phyloP scores from a whole-genome alignment of 768 basidiomycete genomes.

The Serendipita sp. region DNA sequence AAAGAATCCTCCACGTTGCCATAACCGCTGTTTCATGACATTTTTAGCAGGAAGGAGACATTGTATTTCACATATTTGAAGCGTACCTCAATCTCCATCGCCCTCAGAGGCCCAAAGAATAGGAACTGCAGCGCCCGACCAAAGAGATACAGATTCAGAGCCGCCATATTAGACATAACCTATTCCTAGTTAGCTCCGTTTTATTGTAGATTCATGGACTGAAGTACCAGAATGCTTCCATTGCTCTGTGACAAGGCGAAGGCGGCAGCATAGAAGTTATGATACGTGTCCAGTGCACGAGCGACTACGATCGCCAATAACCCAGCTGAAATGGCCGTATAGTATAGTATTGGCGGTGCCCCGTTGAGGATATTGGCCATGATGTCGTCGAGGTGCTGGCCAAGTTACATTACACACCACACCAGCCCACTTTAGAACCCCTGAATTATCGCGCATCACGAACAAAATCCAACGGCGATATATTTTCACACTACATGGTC shows the following conservation, averaged over 20 bases:
- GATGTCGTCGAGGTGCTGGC: background rate
- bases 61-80: slow-evolving; percentile 11
- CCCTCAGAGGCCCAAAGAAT: slow-evolving; percentile 79
- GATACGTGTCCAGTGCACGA: slow-evolving; percentile 6
- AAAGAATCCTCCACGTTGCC: slow-evolving; percentile 95
- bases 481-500: background rate
- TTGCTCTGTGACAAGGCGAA: slow-evolving; percentile 88
- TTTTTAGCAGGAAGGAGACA: background rate
- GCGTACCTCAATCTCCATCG: slow-evolving; percentile 78
- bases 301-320: slow-evolving; percentile 1
- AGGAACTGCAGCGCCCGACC: slow-evolving; percentile 68
- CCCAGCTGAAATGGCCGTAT: background rate
- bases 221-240: slow-evolving; percentile 72
- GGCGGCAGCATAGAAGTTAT: slow-evolving; percentile 84
- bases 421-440: background rate
- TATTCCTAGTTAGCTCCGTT: slow-evolving; percentile 18
- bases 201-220: background rate
- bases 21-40: slow-evolving; percentile 54
- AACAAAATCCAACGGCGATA: background rate
- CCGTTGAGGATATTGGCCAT: background rate
- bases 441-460: background rate
- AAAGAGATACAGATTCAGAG: slow-evolving; percentile 57
- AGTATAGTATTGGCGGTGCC: background rate
- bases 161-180: slow-evolving; percentile 82
- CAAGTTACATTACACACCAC: background rate